A percentile compares a stretch with the other conserved stretches of the same genome.
phyloP scores from a whole-genome alignment of 2,329 filamentous ascomycete genomes.

The Aureobasidium sp. region DNA sequence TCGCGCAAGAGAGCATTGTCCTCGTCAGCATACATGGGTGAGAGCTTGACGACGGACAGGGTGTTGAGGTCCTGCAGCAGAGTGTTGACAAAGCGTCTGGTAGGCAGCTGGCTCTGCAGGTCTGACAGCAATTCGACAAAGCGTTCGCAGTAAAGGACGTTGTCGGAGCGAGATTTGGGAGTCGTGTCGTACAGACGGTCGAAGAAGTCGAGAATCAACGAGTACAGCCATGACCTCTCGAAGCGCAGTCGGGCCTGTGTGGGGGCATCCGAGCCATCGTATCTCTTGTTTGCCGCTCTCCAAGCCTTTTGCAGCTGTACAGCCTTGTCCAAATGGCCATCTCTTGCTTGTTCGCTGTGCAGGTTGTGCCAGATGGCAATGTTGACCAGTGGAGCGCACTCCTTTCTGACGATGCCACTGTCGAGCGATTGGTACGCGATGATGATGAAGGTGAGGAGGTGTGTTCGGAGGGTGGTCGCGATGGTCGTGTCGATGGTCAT shows the following conservation, averaged over 20 bases:
- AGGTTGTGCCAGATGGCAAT: constrained; percentile 96
- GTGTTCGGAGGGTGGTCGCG: constrained; percentile 51
- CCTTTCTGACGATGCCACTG: constrained; percentile 80
- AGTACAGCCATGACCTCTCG: constrained; percentile 89
- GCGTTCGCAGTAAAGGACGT: constrained; percentile 80
- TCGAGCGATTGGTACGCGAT: constrained; percentile 91
- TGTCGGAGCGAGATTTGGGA: constrained; percentile 38
- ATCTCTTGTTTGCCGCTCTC: constrained; percentile 79
- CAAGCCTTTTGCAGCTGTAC: constrained; percentile 80
- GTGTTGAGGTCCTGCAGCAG: constrained; percentile 80
- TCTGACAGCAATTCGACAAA: constrained; percentile 88
- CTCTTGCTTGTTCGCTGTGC: constrained; percentile 66
- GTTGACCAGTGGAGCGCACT: constrained; percentile 90
- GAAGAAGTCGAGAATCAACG: constrained; percentile 76
- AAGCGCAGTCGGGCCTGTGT: constrained; percentile 77
- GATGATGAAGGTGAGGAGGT: constrained; percentile 85
- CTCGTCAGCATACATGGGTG: constrained; percentile 68
- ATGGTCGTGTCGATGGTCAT: constrained; percentile 60
- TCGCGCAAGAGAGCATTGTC: constrained; percentile 74
- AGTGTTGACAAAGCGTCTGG: constrained; percentile 85
- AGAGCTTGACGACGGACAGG: constrained; percentile 68
- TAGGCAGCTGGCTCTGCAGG: constrained; percentile 86
- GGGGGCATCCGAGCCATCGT: constrained; percentile 74
- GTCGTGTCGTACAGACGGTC: constrained; percentile 56
- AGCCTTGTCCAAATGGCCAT: constrained; percentile 64